These are phyloP conservation scores for Cymbopogon flexuosus DNA, from an alignment of 202 grass and related monocot species.

Conservation along the genomic window DNA sequence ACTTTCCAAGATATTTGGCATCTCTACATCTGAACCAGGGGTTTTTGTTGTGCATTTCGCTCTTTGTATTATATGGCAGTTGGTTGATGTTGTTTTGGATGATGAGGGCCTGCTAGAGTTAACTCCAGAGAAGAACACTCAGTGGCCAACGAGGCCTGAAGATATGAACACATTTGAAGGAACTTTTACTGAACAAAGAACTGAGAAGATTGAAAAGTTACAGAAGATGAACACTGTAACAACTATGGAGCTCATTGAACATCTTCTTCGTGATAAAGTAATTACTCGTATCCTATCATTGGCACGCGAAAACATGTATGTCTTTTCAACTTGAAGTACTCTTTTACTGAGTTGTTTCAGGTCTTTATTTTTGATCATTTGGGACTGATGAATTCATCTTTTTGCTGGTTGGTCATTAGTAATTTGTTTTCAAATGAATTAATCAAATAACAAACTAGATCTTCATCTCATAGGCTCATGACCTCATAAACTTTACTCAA, in stretches of 20 bases:
- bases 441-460: slow-evolving; percentile 3
- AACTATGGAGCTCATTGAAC: slow-evolving; percentile 66
- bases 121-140: slow-evolving; percentile 51
- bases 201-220: slow-evolving; percentile 63
- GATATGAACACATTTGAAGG: slow-evolving; percentile 53
- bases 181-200: slow-evolving; percentile 52
- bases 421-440: slow-evolving; percentile 7
- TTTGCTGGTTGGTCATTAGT: slow-evolving; percentile 10
- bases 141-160: slow-evolving; percentile 65
- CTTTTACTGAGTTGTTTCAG: slow-evolving; percentile 32
- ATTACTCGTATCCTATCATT: slow-evolving; percentile 84
- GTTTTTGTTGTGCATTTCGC: slow-evolving; percentile 71
- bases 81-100: slow-evolving; percentile 81
- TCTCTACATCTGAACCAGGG: slow-evolving; percentile 58
- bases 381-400: not conserved
- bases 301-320: slow-evolving; percentile 98
- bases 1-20: slow-evolving; percentile 70
- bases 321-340: slow-evolving; percentile 41
- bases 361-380: slow-evolving; percentile 20
- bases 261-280: slow-evolving; percentile 92
- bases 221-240: slow-evolving; percentile 64
- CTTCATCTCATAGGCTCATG: not conserved
- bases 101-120: slow-evolving; percentile 81
- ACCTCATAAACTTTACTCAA: slow-evolving; percentile 23
- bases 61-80: slow-evolving; percentile 75